These are phyloP conservation scores for Curvularia hawaiiensis DNA, from an alignment of 2,329 filamentous ascomycete genomes.

Conservation along the genomic window DNA sequence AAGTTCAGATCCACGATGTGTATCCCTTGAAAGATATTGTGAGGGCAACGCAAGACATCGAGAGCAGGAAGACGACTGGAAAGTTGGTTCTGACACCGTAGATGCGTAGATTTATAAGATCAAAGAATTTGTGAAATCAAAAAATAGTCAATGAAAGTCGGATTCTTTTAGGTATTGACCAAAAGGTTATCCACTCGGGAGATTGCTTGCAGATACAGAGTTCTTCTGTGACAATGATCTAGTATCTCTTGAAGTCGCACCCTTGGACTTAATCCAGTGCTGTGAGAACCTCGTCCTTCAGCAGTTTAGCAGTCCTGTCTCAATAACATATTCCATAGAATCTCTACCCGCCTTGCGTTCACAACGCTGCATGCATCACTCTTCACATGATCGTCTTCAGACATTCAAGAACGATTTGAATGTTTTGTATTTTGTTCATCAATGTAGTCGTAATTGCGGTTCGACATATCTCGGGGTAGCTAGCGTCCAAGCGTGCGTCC, in stretches of 20 bases:
- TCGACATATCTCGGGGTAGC: background rate
- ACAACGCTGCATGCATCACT: background rate
- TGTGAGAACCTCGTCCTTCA: background rate
- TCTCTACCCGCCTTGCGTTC: no score
- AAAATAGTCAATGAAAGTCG: background rate
- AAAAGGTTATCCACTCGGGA: background rate
- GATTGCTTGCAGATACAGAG: background rate
- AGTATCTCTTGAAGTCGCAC: background rate
- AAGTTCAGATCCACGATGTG: constrained; percentile 74
- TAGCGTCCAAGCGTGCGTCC: no score
- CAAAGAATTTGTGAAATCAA: background rate
- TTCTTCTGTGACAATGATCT: background rate
- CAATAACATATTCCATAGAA: no score
- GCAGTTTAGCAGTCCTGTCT: no score
- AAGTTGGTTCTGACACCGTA: constrained; percentile 77
- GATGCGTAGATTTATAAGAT: background rate
- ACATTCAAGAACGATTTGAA: no score
- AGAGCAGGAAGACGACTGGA: constrained; percentile 80
- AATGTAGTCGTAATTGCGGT: background rate
- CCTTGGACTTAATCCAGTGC: background rate
- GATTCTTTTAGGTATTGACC: background rate
- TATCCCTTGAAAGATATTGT: constrained; percentile 77
- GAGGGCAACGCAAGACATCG: constrained; percentile 75
- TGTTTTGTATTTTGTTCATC: background rate
- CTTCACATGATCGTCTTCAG: no score